Evolutionary conservation across 257 asterid genomes (phyloP).

Genomic region (Gentiana macrophylla): DNA sequence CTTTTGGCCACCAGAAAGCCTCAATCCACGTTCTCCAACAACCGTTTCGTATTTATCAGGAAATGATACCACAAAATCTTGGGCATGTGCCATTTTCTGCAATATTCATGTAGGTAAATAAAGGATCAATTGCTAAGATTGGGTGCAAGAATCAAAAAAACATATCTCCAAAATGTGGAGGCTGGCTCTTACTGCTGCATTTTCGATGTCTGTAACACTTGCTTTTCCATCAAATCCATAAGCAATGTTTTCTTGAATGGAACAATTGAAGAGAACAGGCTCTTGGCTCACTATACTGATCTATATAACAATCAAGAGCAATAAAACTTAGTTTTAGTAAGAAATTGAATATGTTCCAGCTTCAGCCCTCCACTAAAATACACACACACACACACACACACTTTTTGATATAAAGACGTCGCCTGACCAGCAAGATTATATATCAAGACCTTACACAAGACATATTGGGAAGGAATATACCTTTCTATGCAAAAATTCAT

Average conservation of each 20-base stretch:
- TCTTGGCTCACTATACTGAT: constrained; percentile 90
- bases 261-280: constrained; percentile 79
- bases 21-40: constrained; percentile 78
- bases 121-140: neutral
- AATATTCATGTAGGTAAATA: neutral
- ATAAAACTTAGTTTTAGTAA: constrained; percentile 5
- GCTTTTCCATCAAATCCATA: constrained; percentile 71
- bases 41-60: constrained; percentile 56
- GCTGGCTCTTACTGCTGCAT: constrained; percentile 50
- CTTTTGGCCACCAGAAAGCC: constrained; percentile 89
- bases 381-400: too few species aligned
- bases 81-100: constrained; percentile 86
- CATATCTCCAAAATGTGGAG: neutral
- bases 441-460: neutral
- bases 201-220: constrained; percentile 52
- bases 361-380: neutral
- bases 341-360: neutral
- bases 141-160: too few species aligned
- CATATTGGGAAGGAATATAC: constrained; percentile 17
- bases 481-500: constrained; percentile 63
- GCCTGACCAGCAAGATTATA: too few species aligned
- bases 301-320: constrained; percentile 19
- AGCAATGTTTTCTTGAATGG: constrained; percentile 78
- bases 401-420: too few species aligned
- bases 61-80: constrained; percentile 54